Evolutionary conservation across 148 eudicot species (phyloP), one percentile per base, ranked within the genome.

Genomic region (Bassia scoparia): DNA sequence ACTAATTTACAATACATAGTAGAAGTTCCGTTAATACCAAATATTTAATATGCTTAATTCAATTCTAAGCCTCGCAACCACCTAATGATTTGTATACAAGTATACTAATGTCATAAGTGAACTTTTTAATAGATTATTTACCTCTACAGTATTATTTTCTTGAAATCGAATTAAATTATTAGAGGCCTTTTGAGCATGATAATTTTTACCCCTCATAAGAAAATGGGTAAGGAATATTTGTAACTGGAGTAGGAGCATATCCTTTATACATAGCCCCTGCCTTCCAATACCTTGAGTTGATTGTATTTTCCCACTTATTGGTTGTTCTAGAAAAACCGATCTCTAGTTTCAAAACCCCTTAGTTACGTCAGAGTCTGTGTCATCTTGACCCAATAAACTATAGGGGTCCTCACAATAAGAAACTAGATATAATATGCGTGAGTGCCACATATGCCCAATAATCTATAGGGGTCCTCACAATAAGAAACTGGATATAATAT

Each of bases 241-340:
- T 74, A 30, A 94, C 81, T 61, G 98, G 86, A 56, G 84, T 75
- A 12, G 98, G 96, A 26, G 88, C 61, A 61, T 30, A 16, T 48
- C 97, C 97, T 75, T 86, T 80, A 41, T 87, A 81, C 93, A 89
- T 88, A 66, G 91, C 95, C 74, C 97, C 98, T 52, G 98, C 93
- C 61, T 85, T 88, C 93, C 93, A 89, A 80, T 95, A 95, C 72
- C 93, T 86, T 12, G 55, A 71, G 31, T 97, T 97, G 72, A 83
- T 89, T 56, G 83, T 82, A 61, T 84, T 83, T 81, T 88, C 96
- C 86, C 87, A 95, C 65, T 74, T 82, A 74, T 79, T 84, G 53
- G 93, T 91, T 41, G 95, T 89, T 68, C 79, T 91, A 58, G 85
- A 85, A 72, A 91, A 89, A 26, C 91, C 96, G 69, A 43, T 65